Evolutionary conservation across 139 green algal genomes (phyloP).

Genomic region (Ettlia oleoabundans): DNA sequence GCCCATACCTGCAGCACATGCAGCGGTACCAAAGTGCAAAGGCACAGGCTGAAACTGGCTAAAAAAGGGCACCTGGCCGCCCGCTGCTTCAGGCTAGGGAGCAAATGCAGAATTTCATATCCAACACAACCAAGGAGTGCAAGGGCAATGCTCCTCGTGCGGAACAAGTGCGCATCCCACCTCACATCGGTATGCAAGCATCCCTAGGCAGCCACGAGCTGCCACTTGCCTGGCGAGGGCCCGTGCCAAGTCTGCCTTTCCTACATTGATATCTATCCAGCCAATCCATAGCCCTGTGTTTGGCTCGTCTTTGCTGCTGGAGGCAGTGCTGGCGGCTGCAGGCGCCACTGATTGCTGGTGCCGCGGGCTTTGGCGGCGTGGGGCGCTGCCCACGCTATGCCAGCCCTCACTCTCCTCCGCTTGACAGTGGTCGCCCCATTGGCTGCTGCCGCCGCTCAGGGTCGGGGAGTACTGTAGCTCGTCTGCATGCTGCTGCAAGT

Average conservation of each 20-base stretch:
- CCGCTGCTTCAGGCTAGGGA: too few relatives aligned
- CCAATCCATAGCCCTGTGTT: conserved; percentile 22
- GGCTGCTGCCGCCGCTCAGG: not conserved
- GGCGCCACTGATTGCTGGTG: not conserved
- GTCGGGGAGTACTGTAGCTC: not conserved
- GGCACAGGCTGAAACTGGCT: too few relatives aligned
- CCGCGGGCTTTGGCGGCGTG: not conserved
- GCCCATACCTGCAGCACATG: conserved; percentile 6
- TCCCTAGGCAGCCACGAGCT: too few relatives aligned
- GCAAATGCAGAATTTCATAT: not conserved
- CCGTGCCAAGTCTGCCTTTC: not conserved
- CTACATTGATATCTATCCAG: not conserved
- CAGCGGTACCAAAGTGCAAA: not conserved
- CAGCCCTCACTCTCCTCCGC: not conserved
- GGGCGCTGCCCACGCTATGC: not conserved
- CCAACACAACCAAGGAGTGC: too few relatives aligned
- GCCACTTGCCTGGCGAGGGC: not conserved
- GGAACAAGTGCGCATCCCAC: too few relatives aligned
- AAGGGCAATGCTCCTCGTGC: too few relatives aligned
- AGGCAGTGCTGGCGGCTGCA: not conserved
- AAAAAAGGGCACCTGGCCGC: too few relatives aligned
- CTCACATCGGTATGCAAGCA: too few relatives aligned
- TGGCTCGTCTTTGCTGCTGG: not conserved
- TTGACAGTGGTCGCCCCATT: not conserved
- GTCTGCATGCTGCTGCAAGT: conserved; percentile 8